Base-by-base conservation (phyloP, 2,329 filamentous ascomycete species). In the Purpureocillium lavendulum region DNA sequence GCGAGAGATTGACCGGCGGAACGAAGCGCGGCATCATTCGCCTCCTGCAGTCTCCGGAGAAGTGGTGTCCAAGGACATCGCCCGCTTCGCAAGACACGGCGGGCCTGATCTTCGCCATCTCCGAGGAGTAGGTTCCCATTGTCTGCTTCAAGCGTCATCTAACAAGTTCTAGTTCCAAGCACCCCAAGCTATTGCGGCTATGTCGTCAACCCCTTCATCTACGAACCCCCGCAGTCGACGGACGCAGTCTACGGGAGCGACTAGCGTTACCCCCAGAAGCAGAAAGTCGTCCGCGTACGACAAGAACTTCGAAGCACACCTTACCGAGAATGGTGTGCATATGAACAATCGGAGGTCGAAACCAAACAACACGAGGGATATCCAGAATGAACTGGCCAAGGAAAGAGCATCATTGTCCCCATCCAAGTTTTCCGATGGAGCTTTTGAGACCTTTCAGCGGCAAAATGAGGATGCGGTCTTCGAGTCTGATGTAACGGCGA, bases 401-500 rank as follows among this genome's bases (percentile, higher is more conserved):
- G 33, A 34, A 12, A 9, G 33, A 26, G 26, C 4, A 21, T 64
- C 61, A 15, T 58, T 66, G 43, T 65, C 58, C 18, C 54, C 51
- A 30, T 62, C 60, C 18, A 35, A 46, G 26, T 62, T 64, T 45
- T 49, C 56, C 1, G 45, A 59, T 12, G 38, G 42, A 10, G 47
- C 46, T 2, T 62, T 58, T 33, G 18, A 49, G 29, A 40, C 48
- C 7, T 65, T 67, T 36, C 35, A 40, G 34, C 18, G 45, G 18
- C 51, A 40, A 29, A 50, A 60, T 44, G 44, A 36, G 24, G 28
- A 51, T 28, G 57, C 56, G 12, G 50, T 49, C 7, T 58, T 61
- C 35, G 59, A 68, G 50, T 53, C 56, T 29, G 54, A 58, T 29
- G 53, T 64, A 5, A 48, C 50, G 37, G 45, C 45, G 16, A 40